phyloP scores from a whole-genome alignment of 805 yeast genomes.

The Metschnikowia gruessii region DNA sequence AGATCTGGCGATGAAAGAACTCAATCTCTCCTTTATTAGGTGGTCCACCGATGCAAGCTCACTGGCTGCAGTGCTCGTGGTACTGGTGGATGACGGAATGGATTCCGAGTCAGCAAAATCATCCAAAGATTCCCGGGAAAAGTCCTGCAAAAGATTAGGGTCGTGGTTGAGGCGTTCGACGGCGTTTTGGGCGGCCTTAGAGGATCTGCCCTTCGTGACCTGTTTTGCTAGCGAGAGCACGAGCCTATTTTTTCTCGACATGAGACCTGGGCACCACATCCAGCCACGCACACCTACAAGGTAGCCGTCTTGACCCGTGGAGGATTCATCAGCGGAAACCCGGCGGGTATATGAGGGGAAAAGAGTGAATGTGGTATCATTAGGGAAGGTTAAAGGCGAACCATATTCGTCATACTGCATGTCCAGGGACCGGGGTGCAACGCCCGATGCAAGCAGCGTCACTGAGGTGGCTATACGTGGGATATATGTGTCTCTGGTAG shows the following conservation, averaged over 20 bases:
- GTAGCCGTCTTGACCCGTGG: slow-evolving; percentile 32
- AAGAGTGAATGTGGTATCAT: slow-evolving; percentile 57
- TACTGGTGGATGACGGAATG: slow-evolving; percentile 10
- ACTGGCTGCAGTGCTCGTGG: slow-evolving; percentile 8
- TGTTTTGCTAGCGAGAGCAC: slow-evolving; percentile 68
- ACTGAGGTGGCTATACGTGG: slow-evolving; percentile 50
- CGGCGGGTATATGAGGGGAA: slow-evolving; percentile 38
- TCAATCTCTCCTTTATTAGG: slow-evolving; percentile 59
- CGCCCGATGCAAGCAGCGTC: slow-evolving; percentile 47
- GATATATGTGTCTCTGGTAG: slow-evolving; percentile 56
- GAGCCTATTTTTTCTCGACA: slow-evolving; percentile 67
- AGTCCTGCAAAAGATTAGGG: slow-evolving; percentile 9
- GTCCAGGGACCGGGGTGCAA: slow-evolving; percentile 26
- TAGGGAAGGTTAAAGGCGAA: slow-evolving; percentile 38
- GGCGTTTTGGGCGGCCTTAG: slow-evolving; percentile 19
- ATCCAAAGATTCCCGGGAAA: slow-evolving; percentile 1
- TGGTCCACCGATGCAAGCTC: slow-evolving; percentile 34
- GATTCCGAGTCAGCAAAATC: slow-evolving; percentile 15
- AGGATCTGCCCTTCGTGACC: slow-evolving; percentile 45
- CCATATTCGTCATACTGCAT: slow-evolving; percentile 20
- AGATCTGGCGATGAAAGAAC: slow-evolving; percentile 66
- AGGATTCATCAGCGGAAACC: slow-evolving; percentile 16
- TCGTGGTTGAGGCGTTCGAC: slow-evolving; percentile 16
- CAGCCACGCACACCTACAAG: slow-evolving; percentile 69
- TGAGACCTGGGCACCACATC: slow-evolving; percentile 65